Evolutionary conservation across 352 stramenopile species (phyloP), one percentile per base, ranked within the genome.

Genomic region (Pythium vanterpoolii): DNA sequence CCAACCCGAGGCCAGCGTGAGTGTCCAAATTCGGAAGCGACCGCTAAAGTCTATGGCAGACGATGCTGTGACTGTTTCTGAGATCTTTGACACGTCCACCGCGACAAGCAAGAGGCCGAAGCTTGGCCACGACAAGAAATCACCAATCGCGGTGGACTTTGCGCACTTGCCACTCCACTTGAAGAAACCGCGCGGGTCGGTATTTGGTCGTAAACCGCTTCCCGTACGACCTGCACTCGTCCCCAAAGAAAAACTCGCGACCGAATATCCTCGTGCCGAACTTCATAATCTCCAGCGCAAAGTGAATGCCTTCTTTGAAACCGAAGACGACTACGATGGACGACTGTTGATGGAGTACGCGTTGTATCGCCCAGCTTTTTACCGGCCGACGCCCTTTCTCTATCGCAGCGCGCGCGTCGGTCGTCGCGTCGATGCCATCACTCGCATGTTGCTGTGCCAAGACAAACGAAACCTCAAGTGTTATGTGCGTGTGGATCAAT

Each of bases 391-490:
- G 1, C 70, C 81, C 10, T 78, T 87, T 53, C 45, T 86, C 11
- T 79, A 69, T 49, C 67, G 77, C 43, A 73, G 72, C 24, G 56
- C n/a, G 31, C 70, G 43, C 69, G 64, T 69, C 58, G 50, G 67
- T 11, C 66, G 64, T 38, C 53, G 66, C 23, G 47, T 87, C 8
- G 69, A 83, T 40, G 63, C 56, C 13, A 54, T 86, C 13, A 87
- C 69, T 36, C 75, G 70, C 9, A 54, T 85, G 34, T 36, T 89
- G 36, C 59, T 87, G 11, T 80, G 66, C 46, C 77, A 89, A 53
- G 74, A 87, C 68, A 89, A 89, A 44, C 77, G 75, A 59, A 83
- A 65, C 36, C 56, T 86, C 56, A 85, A 81, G 66, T 87, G 77
- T 38, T 89, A 77, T 59, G 61, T 89, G 9, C 66, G 19, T 44